Evolutionary conservation across 2,329 filamentous ascomycete species (phyloP).

Genomic region (Ascochyta fabae): DNA sequence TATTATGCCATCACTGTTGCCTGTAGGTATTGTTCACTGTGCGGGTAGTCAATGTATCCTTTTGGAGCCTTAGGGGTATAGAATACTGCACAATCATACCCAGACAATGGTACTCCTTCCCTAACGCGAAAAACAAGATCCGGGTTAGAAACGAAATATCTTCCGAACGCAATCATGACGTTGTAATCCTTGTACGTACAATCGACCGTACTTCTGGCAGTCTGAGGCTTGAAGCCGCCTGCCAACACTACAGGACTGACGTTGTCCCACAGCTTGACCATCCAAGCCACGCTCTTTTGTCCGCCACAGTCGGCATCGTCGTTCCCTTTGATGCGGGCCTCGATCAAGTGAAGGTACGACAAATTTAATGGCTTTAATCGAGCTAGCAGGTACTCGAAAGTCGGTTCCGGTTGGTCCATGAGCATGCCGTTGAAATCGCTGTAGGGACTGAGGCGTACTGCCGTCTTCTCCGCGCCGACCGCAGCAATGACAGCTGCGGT

Average conservation of each 20-base stretch:
- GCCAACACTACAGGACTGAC: conserved; percentile 45
- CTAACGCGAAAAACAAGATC: conserved; percentile 54
- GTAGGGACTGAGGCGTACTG: conserved; percentile 66
- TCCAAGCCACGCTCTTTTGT: conserved; percentile 21
- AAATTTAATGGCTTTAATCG: background rate
- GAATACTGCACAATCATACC: conserved; percentile 47
- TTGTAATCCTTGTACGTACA: conserved; percentile 41
- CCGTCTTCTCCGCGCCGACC: conserved; percentile 61
- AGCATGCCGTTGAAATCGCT: conserved; percentile 67
- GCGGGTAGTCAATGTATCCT: conserved; percentile 23
- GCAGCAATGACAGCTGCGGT: conserved; percentile 56
- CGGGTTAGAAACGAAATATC: conserved; percentile 55
- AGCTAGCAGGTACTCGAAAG: conserved; percentile 50
- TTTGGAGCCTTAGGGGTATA: conserved; percentile 21
- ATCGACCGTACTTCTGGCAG: conserved; percentile 39
- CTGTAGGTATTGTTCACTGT: conserved; percentile 16
- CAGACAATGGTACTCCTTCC: conserved; percentile 46
- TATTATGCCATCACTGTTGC: background rate
- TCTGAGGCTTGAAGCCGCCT: conserved; percentile 48
- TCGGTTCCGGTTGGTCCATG: conserved; percentile 63
- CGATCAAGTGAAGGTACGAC: conserved; percentile 1
- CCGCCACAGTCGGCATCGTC: conserved; percentile 21
- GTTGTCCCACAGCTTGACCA: conserved; percentile 19
- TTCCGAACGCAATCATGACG: conserved; percentile 52
- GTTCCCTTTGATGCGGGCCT: conserved; percentile 18